Evolutionary conservation across 2,329 filamentous ascomycete species (phyloP).

Genomic region (Fusarium dimerum): DNA sequence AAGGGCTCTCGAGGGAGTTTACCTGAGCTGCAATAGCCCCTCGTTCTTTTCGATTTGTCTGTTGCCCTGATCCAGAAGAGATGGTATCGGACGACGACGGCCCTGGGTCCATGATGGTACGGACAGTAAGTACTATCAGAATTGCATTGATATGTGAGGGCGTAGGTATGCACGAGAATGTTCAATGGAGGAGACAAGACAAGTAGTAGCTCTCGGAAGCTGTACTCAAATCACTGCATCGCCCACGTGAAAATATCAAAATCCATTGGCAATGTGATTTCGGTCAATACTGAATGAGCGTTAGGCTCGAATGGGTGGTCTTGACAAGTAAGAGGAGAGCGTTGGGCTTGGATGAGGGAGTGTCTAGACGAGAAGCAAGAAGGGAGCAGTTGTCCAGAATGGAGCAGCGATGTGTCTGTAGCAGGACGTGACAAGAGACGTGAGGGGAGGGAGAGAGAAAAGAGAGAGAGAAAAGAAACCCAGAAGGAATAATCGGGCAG

Average conservation of each 20-base stretch:
- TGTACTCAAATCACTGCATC: conserved; percentile 15
- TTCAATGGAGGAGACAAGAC: not conserved
- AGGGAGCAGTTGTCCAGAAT: not conserved
- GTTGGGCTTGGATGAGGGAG: too few species aligned
- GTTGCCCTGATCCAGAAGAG: conserved; percentile 36
- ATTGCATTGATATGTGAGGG: conserved; percentile 21
- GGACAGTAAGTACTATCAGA: conserved; percentile 10
- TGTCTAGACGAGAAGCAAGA: too few species aligned
- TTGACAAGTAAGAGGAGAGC: not conserved
- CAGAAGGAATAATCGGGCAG: conserved; percentile 3
- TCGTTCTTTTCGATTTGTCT: conserved; percentile 39
- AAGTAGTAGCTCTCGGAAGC: conserved; percentile 29
- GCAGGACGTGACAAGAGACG: conserved; percentile 6
- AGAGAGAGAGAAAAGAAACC: conserved; percentile 9
- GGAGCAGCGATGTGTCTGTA: conserved; percentile 8
- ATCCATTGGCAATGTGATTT: conserved; percentile 25
- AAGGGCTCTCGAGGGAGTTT: conserved; percentile 11
- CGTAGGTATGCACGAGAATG: not conserved
- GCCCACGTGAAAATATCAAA: conserved; percentile 11
- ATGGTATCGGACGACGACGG: conserved; percentile 31
- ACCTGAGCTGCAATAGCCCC: conserved; percentile 43
- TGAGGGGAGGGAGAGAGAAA: conserved; percentile 18
- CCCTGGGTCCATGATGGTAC: conserved; percentile 28
- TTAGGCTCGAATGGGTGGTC: conserved; percentile 12
- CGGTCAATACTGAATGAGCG: conserved; percentile 10